Evolutionary conservation across 768 basidiomycete genomes (phyloP), one percentile per base, ranked within the genome.

Genomic region (Tylopilus balloui): DNA sequence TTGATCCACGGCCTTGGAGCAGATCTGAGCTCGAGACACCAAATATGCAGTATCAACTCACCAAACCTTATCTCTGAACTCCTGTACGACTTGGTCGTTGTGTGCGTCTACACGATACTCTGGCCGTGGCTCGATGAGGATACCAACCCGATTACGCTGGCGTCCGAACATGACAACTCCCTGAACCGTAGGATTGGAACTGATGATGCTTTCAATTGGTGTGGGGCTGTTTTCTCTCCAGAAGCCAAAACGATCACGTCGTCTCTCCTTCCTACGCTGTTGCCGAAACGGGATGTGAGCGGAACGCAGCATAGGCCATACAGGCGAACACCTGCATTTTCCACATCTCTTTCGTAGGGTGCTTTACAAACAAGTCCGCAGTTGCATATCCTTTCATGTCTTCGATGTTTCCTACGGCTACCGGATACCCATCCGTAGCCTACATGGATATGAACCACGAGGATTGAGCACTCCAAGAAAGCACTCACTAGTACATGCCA

Each of bases 321-420:
- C 6, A 10, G 15, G 10, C 7, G 10, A 10, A 8, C n/a, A 40
- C 53, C n/a, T 12, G 53, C 53, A 54, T 53, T 37, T 29, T 47
- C 53, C 53, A 54, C 49, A 53, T 29, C 2, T 66, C 54, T 21
- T 70, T 72, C 0, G 71, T 71, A 0, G 77, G 77, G 50, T 79
- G 78, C 21, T 57, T 67, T 12, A 68, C 50, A 45, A 72, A 74
- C 4, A 79, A 49, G 57, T 77, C 77, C 1, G 69, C 67, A 0
- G 72, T 75, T 0, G 70, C 72, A 45, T 74, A 51, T 1, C 55
- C 55, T n/a, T 71, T 45, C 0, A 57, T 49, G 1, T 72, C 74
- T 1, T 64, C 48, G 7, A 71, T 51, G 53, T 76, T 76, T n/a
- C 62, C 42, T 8, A 62, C 38, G 1, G 50, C 32, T 6, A 50